Conservation (phyloP, 768 basidiomycete genomes). For the Infundibulicybe gibba region DNA sequence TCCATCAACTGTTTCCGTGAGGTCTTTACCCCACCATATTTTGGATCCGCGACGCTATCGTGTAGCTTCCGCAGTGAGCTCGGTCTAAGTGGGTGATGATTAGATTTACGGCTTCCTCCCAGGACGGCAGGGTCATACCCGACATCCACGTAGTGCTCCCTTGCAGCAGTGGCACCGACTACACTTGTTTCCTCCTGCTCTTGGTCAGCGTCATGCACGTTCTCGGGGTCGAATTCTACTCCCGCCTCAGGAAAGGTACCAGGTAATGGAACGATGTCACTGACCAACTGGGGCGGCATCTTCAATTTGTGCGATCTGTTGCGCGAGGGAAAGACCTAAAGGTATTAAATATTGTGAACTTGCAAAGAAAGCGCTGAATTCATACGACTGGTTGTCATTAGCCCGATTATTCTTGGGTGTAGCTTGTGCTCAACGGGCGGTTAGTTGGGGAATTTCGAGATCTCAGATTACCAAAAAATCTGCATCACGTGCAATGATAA, state of each 20-base stretch:
- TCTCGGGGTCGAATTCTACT: constrained; percentile 76
- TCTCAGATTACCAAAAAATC: too few relatives aligned
- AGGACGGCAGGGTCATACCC: constrained; percentile 48
- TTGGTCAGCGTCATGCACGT: constrained; percentile 49
- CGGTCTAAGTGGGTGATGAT: constrained; percentile 37
- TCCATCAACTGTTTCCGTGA: constrained; percentile 57
- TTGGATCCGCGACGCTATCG: constrained; percentile 67
- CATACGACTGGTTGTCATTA: too few relatives aligned
- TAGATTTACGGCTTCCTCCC: not conserved
- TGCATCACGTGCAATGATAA: too few relatives aligned
- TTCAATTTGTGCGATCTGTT: constrained; percentile 82
- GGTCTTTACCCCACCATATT: constrained; percentile 71
- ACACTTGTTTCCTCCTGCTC: constrained; percentile 37
- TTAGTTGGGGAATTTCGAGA: too few relatives aligned
- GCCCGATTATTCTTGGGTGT: too few relatives aligned
- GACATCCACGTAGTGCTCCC: constrained; percentile 84
- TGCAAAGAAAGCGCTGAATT: too few relatives aligned
- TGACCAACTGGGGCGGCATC: constrained; percentile 66
- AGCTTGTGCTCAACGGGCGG: too few relatives aligned
- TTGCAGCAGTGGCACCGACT: constrained; percentile 29
- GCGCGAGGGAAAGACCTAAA: constrained; percentile 55
- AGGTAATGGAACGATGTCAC: constrained; percentile 13
- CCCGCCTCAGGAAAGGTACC: constrained; percentile 3
- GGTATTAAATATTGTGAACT: not conserved
- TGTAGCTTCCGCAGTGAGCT: constrained; percentile 66